Base-by-base conservation (phyloP, 768 basidiomycete species). In the Guyanaporus albipodus region DNA sequence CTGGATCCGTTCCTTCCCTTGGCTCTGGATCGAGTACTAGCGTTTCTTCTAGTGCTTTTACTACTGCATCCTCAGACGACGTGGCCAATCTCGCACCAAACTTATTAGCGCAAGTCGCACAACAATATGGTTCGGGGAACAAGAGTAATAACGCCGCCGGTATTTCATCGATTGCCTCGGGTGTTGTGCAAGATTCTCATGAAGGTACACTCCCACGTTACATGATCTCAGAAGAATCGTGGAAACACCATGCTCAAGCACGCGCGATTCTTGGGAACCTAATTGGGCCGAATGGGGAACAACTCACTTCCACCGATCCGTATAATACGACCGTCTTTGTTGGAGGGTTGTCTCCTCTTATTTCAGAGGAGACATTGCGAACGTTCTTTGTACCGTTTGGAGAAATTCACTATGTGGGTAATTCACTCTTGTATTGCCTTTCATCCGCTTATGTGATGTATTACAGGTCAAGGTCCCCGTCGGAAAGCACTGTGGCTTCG, bases 291-390 rank as follows among this genome's bases (percentile, higher is more conserved):
- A 89, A 91, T 51, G 90, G 88, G 46, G 85, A 91, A 69, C 82
- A 89, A 64, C 71, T 91, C 52, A 89, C 87, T 23, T 88, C 87
- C 19, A 89, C 85, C 18, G 92, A 95, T 59, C 92, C 92, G n/a
- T 91, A 92, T 60, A 96, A 95, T 59, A 94, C 92, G 12, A 96
- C 93, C 2, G 92, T 91, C 6, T 96, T 96, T 53, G 93, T 96
- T 17, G 93, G 93, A 21, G 93, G 92, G 0, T 62, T 95, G 42
- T 89, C 87, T 9, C 89, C 89, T 15, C 67, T 92, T 49, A 93
- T 96, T 35, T 83, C 85, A 22, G 93, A 95, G 69, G 93, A 95
- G 38, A 94, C 91, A 3, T 67, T 96, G 60, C 75, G 90, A 64
- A 90, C 89, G 4, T 92, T 92, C 67, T 94, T 94, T 66, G 77